Conservation (phyloP, 768 basidiomycete genomes). For the Lentinula raphanica region DNA sequence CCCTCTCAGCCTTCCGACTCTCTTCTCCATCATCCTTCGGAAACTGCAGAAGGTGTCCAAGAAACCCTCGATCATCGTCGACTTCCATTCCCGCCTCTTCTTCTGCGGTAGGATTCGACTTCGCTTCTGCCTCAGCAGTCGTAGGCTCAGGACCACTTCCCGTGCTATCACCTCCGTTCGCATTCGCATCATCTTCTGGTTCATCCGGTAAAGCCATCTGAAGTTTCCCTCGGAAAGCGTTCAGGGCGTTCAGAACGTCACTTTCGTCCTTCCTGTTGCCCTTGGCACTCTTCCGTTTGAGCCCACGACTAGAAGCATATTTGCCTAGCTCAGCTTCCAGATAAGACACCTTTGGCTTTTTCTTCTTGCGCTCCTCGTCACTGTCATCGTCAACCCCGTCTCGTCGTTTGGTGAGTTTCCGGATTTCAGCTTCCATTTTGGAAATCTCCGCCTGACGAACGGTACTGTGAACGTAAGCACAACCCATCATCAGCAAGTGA, state of each 20-base stretch:
- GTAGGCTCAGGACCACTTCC: slow-evolving; percentile 22
- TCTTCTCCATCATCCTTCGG: slow-evolving; percentile 79
- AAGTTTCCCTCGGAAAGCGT: slow-evolving; percentile 67
- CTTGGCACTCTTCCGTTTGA: slow-evolving; percentile 46
- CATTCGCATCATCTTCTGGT: slow-evolving; percentile 15
- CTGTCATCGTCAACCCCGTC: slow-evolving; percentile 59
- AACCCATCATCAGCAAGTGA: no score
- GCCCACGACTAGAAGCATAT: slow-evolving; percentile 63
- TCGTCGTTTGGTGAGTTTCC: slow-evolving; percentile 62
- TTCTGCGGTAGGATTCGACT: slow-evolving; percentile 7
- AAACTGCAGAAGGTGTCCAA: slow-evolving; percentile 68
- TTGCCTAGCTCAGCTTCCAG: slow-evolving; percentile 79
- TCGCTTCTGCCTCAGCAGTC: slow-evolving; percentile 12
- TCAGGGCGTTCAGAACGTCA: slow-evolving; percentile 63
- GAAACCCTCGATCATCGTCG: slow-evolving; percentile 71
- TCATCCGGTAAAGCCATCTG: slow-evolving; percentile 36
- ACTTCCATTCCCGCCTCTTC: slow-evolving; percentile 65
- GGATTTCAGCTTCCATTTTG: slow-evolving; percentile 85
- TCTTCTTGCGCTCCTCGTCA: slow-evolving; percentile 49
- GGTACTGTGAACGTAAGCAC: no score
- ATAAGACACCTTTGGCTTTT: slow-evolving; percentile 64
- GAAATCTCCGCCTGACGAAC: slow-evolving; percentile 73
- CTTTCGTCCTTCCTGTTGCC: slow-evolving; percentile 53
- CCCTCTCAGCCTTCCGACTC: slow-evolving; percentile 68
- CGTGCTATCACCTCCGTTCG: slow-evolving; percentile 14